A percentile compares a stretch with the other conserved stretches of the same genome.
Conservation (phyloP, 768 basidiomycete genomes). For the Mycena metata region DNA sequence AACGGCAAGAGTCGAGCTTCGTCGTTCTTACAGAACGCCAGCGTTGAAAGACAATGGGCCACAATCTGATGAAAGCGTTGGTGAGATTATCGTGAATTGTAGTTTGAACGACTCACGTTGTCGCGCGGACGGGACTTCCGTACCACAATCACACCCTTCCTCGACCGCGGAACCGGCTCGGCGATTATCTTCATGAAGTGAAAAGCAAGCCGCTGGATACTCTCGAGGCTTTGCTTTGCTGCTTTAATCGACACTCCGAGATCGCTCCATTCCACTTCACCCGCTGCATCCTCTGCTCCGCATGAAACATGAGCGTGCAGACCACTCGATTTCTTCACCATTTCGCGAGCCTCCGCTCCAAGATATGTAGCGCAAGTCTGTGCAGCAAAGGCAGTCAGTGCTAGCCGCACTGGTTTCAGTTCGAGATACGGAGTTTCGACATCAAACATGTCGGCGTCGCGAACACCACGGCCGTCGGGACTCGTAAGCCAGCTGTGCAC, state of each 20-base stretch:
- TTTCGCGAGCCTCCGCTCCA: not conserved
- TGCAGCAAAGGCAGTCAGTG: not conserved
- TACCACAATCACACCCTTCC: not conserved
- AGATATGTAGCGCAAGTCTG: not conserved
- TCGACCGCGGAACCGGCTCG: not conserved
- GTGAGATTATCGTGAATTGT: too few relatives aligned
- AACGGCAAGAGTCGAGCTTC: not conserved
- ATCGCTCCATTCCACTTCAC: too few relatives aligned
- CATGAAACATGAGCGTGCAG: not conserved
- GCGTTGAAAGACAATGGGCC: too few relatives aligned
- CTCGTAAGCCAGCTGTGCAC: not conserved
- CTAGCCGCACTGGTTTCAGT: not conserved
- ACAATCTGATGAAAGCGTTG: too few relatives aligned
- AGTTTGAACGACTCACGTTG: too few relatives aligned
- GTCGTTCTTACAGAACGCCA: not conserved
- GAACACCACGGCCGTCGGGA: slow-evolving; percentile 12
- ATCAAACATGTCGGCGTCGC: too few relatives aligned
- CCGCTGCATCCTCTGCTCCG: not conserved
- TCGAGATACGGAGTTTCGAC: not conserved
- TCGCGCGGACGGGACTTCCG: too few relatives aligned
- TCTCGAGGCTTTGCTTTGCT: too few relatives aligned
- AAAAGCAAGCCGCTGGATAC: not conserved
- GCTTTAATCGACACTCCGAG: too few relatives aligned
- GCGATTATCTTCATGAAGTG: slow-evolving; percentile 1
- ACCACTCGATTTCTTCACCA: not conserved